Percentiles rank a stretch among this genome's conserved stretches.
Evolutionary conservation across 805 yeast genomes (phyloP).

Genomic region (Starmerella floris): DNA sequence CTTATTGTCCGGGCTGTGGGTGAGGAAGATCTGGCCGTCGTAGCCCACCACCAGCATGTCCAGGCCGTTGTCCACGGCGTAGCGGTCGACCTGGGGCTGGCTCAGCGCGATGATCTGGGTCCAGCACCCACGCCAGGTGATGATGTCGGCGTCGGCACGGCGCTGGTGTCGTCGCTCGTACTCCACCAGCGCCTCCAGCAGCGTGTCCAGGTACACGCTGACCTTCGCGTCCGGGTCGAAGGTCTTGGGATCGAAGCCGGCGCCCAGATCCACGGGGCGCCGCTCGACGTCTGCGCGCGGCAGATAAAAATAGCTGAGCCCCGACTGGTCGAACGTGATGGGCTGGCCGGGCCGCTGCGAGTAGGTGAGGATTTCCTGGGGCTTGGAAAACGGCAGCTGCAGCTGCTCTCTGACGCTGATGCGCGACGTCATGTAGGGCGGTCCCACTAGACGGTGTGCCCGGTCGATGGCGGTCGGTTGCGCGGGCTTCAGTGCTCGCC

Average conservation of each 20-base stretch:
- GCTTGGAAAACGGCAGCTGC: slow-evolving; percentile 37
- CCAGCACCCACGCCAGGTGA: slow-evolving; percentile 79
- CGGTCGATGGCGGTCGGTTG: too few species aligned
- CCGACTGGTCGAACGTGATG: slow-evolving; percentile 36
- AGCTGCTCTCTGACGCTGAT: not conserved
- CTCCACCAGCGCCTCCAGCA: slow-evolving; percentile 41
- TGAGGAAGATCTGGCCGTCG: slow-evolving; percentile 41
- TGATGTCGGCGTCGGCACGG: slow-evolving; percentile 48
- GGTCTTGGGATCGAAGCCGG: slow-evolving; percentile 50
- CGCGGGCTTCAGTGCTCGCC: too few species aligned
- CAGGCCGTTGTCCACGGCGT: slow-evolving; percentile 36
- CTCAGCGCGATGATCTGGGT: slow-evolving; percentile 59
- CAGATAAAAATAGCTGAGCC: slow-evolving; percentile 61
- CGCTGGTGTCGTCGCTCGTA: slow-evolving; percentile 39
- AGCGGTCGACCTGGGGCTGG: slow-evolving; percentile 29
- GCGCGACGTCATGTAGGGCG: slow-evolving; percentile 1
- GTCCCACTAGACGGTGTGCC: too few species aligned
- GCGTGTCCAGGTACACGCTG: slow-evolving; percentile 38
- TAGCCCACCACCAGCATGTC: slow-evolving; percentile 51
- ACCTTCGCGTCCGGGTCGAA: slow-evolving; percentile 30
- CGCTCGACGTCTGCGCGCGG: slow-evolving; percentile 56
- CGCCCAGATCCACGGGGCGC: slow-evolving; percentile 39
- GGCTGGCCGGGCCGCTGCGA: slow-evolving; percentile 39
- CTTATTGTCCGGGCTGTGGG: slow-evolving; percentile 19
- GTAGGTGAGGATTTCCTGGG: slow-evolving; percentile 63